Evolutionary conservation across 2,329 filamentous ascomycete genomes (phyloP).

Genomic region (Lachnellula suecica): DNA sequence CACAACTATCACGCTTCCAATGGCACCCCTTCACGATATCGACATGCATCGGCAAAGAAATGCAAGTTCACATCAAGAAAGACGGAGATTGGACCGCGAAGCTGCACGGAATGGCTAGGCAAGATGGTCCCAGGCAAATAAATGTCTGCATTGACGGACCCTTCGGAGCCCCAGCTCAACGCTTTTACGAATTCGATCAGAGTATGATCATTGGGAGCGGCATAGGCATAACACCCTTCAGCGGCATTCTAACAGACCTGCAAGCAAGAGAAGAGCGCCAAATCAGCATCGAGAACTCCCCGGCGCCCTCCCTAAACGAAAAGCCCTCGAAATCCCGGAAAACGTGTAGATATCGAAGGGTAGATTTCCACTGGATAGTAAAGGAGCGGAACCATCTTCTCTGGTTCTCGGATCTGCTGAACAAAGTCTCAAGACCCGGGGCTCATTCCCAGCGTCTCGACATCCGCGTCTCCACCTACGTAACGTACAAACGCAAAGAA

Average conservation of each 20-base stretch:
- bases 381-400: slow-evolving; percentile 54
- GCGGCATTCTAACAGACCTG: slow-evolving; percentile 54
- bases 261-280: slow-evolving; percentile 43
- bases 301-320: not conserved
- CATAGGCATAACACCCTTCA: slow-evolving; percentile 58
- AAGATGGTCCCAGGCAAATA: slow-evolving; percentile 34
- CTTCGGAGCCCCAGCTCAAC: slow-evolving; percentile 56
- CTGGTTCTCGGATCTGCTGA: slow-evolving; percentile 58
- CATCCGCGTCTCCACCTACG: slow-evolving; percentile 55
- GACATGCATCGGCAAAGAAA: slow-evolving; percentile 48
- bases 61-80: slow-evolving; percentile 58
- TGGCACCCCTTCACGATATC: slow-evolving; percentile 63
- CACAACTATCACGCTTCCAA: slow-evolving; percentile 50
- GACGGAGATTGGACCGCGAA: slow-evolving; percentile 55
- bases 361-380: slow-evolving; percentile 62
- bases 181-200: slow-evolving; percentile 58
- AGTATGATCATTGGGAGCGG: slow-evolving; percentile 55
- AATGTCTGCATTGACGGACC: slow-evolving; percentile 56
- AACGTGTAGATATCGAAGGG: slow-evolving; percentile 40
- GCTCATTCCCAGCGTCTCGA: slow-evolving; percentile 45
- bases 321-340: not conserved
- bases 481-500: slow-evolving; percentile 53
- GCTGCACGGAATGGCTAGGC: slow-evolving; percentile 43
- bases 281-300: slow-evolving; percentile 24
- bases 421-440: slow-evolving; percentile 41